A percentile compares a stretch with the other conserved stretches of the same genome.
These are phyloP conservation scores for Pleomassaria siparia DNA, from an alignment of 2,329 filamentous ascomycete species.

Conservation along the genomic window DNA sequence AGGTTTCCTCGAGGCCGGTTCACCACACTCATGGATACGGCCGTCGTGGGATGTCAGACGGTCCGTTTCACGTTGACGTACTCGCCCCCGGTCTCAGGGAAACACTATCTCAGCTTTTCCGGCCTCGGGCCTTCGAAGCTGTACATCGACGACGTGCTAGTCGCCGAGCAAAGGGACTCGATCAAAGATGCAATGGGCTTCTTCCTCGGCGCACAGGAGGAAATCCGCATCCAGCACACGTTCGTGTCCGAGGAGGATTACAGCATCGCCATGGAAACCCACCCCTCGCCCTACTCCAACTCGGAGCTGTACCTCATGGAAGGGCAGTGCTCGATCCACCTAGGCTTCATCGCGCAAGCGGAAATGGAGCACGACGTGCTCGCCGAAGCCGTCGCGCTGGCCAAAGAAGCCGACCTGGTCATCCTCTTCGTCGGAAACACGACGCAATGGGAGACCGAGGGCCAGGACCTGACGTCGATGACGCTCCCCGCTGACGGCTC, in stretches of 20 bases:
- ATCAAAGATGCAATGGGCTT: constrained; percentile 19
- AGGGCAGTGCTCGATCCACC: constrained; percentile 13
- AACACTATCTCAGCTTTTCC: constrained; percentile 20
- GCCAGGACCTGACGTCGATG: constrained; percentile 20
- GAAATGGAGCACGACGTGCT: constrained; percentile 22
- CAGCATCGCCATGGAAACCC: constrained; percentile 14
- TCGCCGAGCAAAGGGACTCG: constrained; percentile 8
- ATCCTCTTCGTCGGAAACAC: constrained; percentile 68
- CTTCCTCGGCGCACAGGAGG: constrained; percentile 19
- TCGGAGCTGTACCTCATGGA: constrained; percentile 20
- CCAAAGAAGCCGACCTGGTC: constrained; percentile 60
- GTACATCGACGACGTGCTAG: constrained; percentile 14
- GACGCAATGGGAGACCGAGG: constrained; percentile 28
- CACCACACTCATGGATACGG: constrained; percentile 17
- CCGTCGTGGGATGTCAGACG: constrained; percentile 9
- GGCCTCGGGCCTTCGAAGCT: constrained; percentile 16
- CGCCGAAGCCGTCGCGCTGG: constrained; percentile 17
- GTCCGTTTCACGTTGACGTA: constrained; percentile 17
- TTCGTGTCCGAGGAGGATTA: constrained; percentile 12
- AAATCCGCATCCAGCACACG: constrained; percentile 13
- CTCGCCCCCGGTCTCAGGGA: constrained; percentile 8
- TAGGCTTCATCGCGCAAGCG: constrained; percentile 16
- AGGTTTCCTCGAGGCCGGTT: constrained; percentile 16
- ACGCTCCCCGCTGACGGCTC: constrained; percentile 53
- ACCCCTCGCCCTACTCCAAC: constrained; percentile 12